Evolutionary conservation across 1,139 yeast species (phyloP), one percentile per base, ranked within the genome.

Genomic region (Fermentozyma sake): DNA sequence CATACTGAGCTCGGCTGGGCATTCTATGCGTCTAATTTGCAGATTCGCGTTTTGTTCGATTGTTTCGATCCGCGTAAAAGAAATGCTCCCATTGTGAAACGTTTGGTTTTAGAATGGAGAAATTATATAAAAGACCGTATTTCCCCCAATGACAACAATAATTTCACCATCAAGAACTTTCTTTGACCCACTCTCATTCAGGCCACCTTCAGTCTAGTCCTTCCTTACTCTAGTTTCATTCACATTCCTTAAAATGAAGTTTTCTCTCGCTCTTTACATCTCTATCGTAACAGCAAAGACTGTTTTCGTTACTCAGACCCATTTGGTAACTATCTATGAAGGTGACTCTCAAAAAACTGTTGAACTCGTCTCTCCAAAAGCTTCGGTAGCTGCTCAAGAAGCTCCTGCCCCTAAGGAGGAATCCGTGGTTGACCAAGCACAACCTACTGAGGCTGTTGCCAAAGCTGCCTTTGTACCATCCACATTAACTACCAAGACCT

Each of bases 261-360:
- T 40, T 13, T 29, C 45, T 30, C 30, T 42, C 14, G 37, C 51
- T 21, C 27, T 43, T 17, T 26, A 35, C 18, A 32, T 46, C 15
- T 27, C 46, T 14, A 39, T 43, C 16, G 44, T 41, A 14, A 31
- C 46, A 9, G 56, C 60, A 19, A 33, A 41, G 16, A 40, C 48
- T 19, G 45, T 44, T 17, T 47, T 35, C 31, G 55, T 53, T 32
- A 56, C 62, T 25, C 41, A 47, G 17, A 32, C 45, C 34, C 48
- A 46, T 34, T 30, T 38, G 29, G 42, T 48, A 31, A 55, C 60
- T 27, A 38, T 52, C 15, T 45, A 41, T 27, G 44, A 28, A 11
- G 12, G 16, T 19, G 12, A 23, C 25, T 21, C 14, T 12, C 14
- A 9, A 9, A 20, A 20, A 11, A 23, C 28, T 17, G 20, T 27